Percentiles rank a stretch among this genome's conserved stretches.
Evolutionary conservation across 352 stramenopile genomes (phyloP).

Genomic region (Achlya hypogyna): DNA sequence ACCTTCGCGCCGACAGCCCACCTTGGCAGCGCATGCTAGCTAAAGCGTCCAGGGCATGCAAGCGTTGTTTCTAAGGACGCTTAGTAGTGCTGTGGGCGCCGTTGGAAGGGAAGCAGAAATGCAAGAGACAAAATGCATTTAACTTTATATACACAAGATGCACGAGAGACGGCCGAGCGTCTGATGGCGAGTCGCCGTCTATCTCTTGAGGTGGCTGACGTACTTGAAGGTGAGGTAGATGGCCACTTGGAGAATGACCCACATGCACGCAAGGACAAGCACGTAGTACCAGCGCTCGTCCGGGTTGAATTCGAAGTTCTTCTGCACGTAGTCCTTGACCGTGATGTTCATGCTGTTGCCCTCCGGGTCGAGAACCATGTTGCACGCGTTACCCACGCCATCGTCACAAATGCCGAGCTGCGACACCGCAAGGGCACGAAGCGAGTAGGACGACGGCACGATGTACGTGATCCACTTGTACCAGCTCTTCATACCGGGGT

Average conservation of each 20-base stretch:
- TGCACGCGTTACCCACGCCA: not conserved
- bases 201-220: slow-evolving; percentile 63
- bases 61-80: too few species aligned
- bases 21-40: too few species aligned
- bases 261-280: slow-evolving; percentile 25
- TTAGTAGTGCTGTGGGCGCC: too few species aligned
- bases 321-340: slow-evolving; percentile 6
- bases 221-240: slow-evolving; percentile 63
- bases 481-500: slow-evolving; percentile 37
- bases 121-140: too few species aligned
- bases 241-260: slow-evolving; percentile 37
- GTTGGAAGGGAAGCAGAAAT: too few species aligned
- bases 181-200: slow-evolving; percentile 17
- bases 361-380: not conserved
- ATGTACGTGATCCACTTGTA: slow-evolving; percentile 69
- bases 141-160: slow-evolving; percentile 10
- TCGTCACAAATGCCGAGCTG: slow-evolving; percentile 11
- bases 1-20: too few species aligned
- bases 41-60: too few species aligned
- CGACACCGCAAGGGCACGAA: slow-evolving; percentile 18
- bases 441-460: slow-evolving; percentile 48
- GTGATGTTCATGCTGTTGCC: not conserved
- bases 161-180: too few species aligned
- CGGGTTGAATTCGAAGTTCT: slow-evolving; percentile 7
- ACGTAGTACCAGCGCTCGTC: slow-evolving; percentile 16